These are phyloP conservation scores for Linum tenue DNA, from an alignment of 345 rosid genomes.

Conservation along the genomic window DNA sequence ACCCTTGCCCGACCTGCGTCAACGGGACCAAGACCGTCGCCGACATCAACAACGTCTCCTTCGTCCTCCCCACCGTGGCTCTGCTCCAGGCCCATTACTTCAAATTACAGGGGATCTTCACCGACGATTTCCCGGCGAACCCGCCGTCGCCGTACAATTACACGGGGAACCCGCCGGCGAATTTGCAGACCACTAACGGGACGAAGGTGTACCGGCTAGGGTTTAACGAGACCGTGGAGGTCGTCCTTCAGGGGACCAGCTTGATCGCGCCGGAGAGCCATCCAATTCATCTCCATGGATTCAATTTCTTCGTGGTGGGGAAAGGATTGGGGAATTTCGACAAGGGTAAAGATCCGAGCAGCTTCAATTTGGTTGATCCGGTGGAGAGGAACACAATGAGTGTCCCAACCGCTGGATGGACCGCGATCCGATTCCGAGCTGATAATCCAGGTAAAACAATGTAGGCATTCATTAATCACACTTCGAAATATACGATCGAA, in stretches of 20 bases:
- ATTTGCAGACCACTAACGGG: slow-evolving; percentile 3
- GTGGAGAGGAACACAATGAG: too few relatives aligned
- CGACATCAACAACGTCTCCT: slow-evolving; percentile 45
- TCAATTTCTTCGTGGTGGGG: too few relatives aligned
- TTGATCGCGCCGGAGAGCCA: too few relatives aligned
- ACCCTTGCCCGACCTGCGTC: slow-evolving; percentile 57
- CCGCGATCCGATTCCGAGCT: too few relatives aligned
- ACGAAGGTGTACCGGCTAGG: slow-evolving; percentile 2
- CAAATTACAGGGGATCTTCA: slow-evolving; percentile 50
- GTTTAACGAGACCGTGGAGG: slow-evolving; percentile 1
- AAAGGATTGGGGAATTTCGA: too few relatives aligned
- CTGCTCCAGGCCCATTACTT: slow-evolving; percentile 65
- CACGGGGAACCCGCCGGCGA: slow-evolving; percentile 26
- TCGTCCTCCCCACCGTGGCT: slow-evolving; percentile 48
- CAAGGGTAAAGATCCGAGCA: too few relatives aligned
- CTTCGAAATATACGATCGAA: too few relatives aligned
- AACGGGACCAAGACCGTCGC: slow-evolving; percentile 37
- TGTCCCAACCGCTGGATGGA: too few relatives aligned
- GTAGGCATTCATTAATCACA: too few relatives aligned
- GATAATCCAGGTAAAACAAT: too few relatives aligned
- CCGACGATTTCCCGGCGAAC: slow-evolving; percentile 52
- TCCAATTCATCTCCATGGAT: too few relatives aligned
- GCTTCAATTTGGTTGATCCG: too few relatives aligned
- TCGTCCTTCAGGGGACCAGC: slow-evolving; percentile 1
- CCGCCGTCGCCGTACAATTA: slow-evolving; percentile 46